These are phyloP conservation scores for Cystobasidiopsis lactophilus DNA, from an alignment of 768 basidiomycete genomes.

Conservation along the genomic window DNA sequence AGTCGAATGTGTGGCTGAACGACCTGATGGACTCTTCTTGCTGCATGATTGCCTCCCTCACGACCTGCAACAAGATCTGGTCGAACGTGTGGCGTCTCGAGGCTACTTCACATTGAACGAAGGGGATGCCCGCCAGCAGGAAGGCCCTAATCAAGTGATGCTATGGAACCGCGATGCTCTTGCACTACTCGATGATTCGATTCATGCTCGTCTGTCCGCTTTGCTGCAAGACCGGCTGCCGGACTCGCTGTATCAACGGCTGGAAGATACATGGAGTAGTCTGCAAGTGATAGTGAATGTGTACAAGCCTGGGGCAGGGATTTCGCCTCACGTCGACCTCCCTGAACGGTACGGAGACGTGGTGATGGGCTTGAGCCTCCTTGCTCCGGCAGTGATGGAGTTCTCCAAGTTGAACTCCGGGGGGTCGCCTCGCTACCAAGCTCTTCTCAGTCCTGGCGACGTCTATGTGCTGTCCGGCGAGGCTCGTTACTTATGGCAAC, in stretches of 20 bases:
- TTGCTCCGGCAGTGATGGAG: conserved; percentile 57
- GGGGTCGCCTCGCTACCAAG: no score
- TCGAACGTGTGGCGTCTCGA: no score
- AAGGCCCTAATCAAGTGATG: no score
- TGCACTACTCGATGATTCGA: no score
- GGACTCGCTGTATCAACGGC: not conserved
- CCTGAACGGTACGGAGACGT: conserved; percentile 65
- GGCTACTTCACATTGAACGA: no score
- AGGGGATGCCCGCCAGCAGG: no score
- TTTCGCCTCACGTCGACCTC: conserved; percentile 66
- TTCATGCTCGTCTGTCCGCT: not conserved
- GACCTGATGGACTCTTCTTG: no score
- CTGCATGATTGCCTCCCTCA: no score
- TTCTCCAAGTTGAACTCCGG: conserved; percentile 32
- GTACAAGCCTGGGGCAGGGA: conserved; percentile 73
- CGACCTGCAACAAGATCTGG: no score
- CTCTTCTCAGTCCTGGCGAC: conserved; percentile 56
- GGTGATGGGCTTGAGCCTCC: conserved; percentile 67
- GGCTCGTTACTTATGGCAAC: conserved; percentile 67
- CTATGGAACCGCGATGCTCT: no score
- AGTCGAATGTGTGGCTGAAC: no score
- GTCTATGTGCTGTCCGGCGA: conserved; percentile 56
- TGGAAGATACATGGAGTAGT: conserved; percentile 28
- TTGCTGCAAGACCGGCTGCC: conserved; percentile 3
- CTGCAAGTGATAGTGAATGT: conserved; percentile 78